phyloP scores from a whole-genome alignment of 345 rosid species.

The Cochlearia excelsa region DNA sequence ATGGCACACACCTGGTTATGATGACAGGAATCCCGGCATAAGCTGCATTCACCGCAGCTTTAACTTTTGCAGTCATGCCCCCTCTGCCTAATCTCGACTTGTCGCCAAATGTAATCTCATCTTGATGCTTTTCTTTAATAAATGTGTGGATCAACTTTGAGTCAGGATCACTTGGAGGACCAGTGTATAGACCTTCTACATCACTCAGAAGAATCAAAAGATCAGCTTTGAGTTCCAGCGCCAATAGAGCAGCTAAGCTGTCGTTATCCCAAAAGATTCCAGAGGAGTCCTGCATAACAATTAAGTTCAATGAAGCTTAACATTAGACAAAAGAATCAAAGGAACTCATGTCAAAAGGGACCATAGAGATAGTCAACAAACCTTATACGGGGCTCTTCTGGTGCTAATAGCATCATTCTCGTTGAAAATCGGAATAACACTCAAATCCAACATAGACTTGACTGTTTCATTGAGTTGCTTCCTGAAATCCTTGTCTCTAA shows the following conservation, averaged over 20 bases:
- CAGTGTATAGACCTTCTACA: constrained; percentile 94
- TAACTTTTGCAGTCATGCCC: constrained; percentile 98
- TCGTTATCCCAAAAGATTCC: constrained; percentile 99
- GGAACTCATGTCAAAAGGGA: constrained; percentile 1
- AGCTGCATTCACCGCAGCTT: constrained; percentile 93
- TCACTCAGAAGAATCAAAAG: constrained; percentile 93
- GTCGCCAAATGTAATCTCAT: constrained; percentile 92
- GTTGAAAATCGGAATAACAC: constrained; percentile 86
- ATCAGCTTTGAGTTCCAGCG: constrained; percentile 91
- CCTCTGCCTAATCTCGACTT: constrained; percentile 99
- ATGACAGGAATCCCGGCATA: constrained; percentile 89
- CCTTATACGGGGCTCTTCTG: constrained; percentile 98
- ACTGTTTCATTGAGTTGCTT: constrained; percentile 80
- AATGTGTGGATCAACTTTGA: constrained; percentile 90
- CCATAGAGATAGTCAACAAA: constrained; percentile 22
- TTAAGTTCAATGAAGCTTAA: constrained; percentile 3
- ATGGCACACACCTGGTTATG: constrained; percentile 69
- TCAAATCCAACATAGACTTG: constrained; percentile 56
- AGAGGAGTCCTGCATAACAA: constrained; percentile 77
- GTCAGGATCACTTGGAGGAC: constrained; percentile 88
- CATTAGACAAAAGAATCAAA: constrained; percentile 8
- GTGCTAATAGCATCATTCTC: constrained; percentile 99
- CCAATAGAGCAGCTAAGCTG: constrained; percentile 91
- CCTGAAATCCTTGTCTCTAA: constrained; percentile 75
- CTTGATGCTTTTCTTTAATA: constrained; percentile 71